phyloP scores from a whole-genome alignment of 768 basidiomycete species.

The Termitomyces sp. region DNA sequence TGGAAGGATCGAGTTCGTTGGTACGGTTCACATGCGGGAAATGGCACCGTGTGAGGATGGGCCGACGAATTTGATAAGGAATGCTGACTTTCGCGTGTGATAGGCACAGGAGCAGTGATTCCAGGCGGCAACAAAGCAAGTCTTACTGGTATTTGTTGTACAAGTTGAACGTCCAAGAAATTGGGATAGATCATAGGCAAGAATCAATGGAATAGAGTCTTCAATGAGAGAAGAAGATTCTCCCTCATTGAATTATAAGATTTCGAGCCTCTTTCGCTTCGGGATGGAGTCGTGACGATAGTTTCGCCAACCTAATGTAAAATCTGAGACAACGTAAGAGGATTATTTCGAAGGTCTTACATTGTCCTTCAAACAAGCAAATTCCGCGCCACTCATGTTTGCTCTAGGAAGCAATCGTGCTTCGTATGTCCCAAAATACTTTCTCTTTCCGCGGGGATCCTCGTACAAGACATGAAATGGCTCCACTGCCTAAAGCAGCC shows the following conservation, averaged over 20 bases:
- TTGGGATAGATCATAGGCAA: neutral
- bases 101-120: neutral
- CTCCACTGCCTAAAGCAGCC: conserved; percentile 6
- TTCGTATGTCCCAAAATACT: conserved; percentile 6
- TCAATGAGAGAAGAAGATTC: neutral
- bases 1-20: neutral
- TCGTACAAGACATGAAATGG: conserved; percentile 8
- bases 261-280: conserved; percentile 2
- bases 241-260: neutral
- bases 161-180: neutral
- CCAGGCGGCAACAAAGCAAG: neutral
- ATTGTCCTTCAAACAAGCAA: neutral
- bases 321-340: neutral
- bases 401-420: conserved; percentile 3
- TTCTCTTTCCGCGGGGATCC: neutral
- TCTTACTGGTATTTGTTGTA: neutral
- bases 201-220: conserved; percentile 4
- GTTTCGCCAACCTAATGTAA: conserved; percentile 5
- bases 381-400: conserved; percentile 12
- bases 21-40: neutral
- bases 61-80: neutral
- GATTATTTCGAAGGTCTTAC: neutral
- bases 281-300: conserved; percentile 4
- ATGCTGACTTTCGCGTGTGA: neutral
- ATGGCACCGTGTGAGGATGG: neutral